Evolutionary conservation across 192 early-diverging fungal species (phyloP).

Genomic region (Rhizophagus clarus): DNA sequence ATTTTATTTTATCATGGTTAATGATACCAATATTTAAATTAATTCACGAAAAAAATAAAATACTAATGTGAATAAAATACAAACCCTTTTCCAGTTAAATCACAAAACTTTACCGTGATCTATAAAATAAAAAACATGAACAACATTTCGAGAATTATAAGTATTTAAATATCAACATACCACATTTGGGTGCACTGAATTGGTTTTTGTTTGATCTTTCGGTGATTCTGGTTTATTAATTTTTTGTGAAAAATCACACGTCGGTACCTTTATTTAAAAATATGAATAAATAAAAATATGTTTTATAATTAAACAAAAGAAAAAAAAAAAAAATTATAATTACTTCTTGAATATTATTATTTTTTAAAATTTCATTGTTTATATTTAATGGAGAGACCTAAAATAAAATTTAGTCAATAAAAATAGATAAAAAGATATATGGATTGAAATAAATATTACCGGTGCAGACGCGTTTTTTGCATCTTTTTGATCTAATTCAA

Average conservation of each 20-base stretch:
- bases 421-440: neutral
- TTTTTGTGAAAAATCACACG: neutral
- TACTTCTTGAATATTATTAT: neutral
- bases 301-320: too few species aligned
- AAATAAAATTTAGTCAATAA: neutral
- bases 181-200: neutral
- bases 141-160: neutral
- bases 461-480: too few species aligned
- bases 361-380: neutral
- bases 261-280: neutral
- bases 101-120: neutral
- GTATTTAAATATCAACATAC: neutral
- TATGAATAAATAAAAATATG: neutral
- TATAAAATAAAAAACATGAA: neutral
- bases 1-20: too few species aligned
- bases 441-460: too few species aligned
- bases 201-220: neutral
- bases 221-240: neutral
- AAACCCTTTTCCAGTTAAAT: neutral
- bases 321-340: neutral
- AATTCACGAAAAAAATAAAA: too few species aligned
- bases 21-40: too few species aligned
- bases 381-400: neutral
- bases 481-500: neutral
- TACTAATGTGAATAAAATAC: neutral